Percentiles rank a stretch among this genome's conserved stretches.
These are phyloP conservation scores for Elaphomyces granulatus DNA, from an alignment of 495 filamentous ascomycete genomes.

Conservation along the genomic window DNA sequence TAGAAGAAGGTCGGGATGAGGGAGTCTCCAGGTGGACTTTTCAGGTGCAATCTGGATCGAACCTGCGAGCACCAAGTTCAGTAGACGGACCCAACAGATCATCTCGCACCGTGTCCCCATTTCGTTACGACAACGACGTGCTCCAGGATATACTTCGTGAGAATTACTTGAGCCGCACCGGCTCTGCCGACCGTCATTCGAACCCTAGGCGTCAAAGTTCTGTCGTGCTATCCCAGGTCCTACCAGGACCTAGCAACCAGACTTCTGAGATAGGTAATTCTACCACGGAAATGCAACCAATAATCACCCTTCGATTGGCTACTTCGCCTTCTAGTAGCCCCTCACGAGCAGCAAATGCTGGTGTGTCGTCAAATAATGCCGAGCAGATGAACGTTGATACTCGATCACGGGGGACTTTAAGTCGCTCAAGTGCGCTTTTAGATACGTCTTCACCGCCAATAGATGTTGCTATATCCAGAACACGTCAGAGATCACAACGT, in stretches of 20 bases:
- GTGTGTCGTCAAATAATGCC: too few species aligned
- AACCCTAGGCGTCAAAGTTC: slow-evolving; percentile 31
- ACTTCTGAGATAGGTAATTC: slow-evolving; percentile 1
- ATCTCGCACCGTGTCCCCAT: slow-evolving; percentile 25
- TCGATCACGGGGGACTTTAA: slow-evolving; percentile 11
- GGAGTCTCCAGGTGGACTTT: slow-evolving; percentile 16
- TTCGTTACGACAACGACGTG: slow-evolving; percentile 12
- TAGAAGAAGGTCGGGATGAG: slow-evolving; percentile 23
- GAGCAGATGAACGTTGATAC: background rate
- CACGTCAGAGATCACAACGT: slow-evolving; percentile 19
- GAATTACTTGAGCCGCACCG: slow-evolving; percentile 14
- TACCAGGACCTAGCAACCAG: slow-evolving; percentile 8
- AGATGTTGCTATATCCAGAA: slow-evolving; percentile 8
- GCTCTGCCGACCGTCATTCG: slow-evolving; percentile 16
- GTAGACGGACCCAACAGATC: slow-evolving; percentile 26
- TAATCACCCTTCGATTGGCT: slow-evolving; percentile 24
- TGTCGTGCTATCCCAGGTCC: slow-evolving; percentile 30
- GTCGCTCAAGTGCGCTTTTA: slow-evolving; percentile 12
- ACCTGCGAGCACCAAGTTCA: slow-evolving; percentile 20
- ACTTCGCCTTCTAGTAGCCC: slow-evolving; percentile 24
- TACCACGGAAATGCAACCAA: slow-evolving; percentile 21
- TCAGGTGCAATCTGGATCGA: slow-evolving; percentile 19
- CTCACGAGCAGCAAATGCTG: slow-evolving; percentile 7
- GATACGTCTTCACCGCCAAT: slow-evolving; percentile 10
- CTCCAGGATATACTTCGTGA: slow-evolving; percentile 20